Conservation (phyloP, 495 filamentous ascomycete species). For the Neurospora sp. region DNA sequence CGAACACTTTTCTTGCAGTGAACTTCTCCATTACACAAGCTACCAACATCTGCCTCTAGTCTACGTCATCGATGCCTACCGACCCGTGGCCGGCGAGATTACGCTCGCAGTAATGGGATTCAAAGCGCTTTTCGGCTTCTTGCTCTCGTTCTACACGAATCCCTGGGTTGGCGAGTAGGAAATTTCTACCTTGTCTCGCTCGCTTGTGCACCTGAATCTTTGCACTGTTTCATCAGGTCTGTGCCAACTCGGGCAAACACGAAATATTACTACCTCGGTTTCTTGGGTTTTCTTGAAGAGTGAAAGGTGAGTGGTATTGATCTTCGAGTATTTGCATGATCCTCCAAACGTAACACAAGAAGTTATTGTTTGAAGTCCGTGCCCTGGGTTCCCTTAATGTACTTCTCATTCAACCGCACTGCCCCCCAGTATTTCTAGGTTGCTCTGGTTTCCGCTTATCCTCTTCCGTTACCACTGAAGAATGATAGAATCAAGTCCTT, state of each 20-base stretch:
- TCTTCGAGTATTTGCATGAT: not conserved
- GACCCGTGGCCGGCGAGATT: constrained; percentile 43
- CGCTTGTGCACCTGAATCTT: not conserved
- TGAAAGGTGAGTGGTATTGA: not conserved
- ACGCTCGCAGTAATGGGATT: constrained; percentile 42
- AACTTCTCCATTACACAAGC: constrained; percentile 43
- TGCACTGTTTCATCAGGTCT: not conserved
- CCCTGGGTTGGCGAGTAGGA: constrained; percentile 42
- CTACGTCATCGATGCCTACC: constrained; percentile 46
- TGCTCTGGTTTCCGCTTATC: too few species aligned
- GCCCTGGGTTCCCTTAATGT: too few species aligned
- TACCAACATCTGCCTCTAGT: constrained; percentile 44
- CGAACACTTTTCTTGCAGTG: constrained; percentile 12
- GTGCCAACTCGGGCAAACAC: not conserved
- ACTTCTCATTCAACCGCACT: too few species aligned
- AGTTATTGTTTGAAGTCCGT: not conserved
- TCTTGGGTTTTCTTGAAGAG: not conserved
- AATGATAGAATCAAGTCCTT: too few species aligned
- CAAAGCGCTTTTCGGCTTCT: constrained; percentile 47
- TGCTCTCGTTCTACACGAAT: constrained; percentile 50
- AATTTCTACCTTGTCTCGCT: not conserved
- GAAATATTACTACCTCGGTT: not conserved
- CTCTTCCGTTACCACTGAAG: too few species aligned
- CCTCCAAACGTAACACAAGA: not conserved
- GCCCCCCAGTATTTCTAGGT: too few species aligned